phyloP scores from a whole-genome alignment of 148 eudicot species.

The Rhododendron kiyosumense region DNA sequence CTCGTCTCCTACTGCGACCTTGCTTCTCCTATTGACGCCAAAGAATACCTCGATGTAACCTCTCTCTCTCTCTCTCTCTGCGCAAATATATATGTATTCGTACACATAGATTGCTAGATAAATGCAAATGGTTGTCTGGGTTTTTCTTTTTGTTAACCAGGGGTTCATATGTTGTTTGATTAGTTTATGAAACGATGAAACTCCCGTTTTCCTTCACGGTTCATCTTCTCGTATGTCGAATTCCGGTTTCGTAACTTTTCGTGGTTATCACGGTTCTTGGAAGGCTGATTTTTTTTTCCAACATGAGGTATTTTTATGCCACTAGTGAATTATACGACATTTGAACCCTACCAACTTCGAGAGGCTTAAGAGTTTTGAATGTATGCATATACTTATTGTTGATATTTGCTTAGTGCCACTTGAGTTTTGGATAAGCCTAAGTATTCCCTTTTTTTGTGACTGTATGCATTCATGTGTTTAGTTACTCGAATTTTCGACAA shows the following conservation, averaged over 20 bases:
- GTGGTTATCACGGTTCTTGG: not conserved
- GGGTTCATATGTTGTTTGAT: not conserved
- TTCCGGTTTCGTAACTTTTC: not conserved
- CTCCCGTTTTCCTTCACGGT: not conserved
- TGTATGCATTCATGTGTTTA: not conserved
- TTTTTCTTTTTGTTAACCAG: not conserved
- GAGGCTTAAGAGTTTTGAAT: not conserved
- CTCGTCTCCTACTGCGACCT: slow-evolving; percentile 92
- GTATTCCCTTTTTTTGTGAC: not conserved
- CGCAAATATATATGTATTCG: not conserved
- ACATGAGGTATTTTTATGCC: not conserved
- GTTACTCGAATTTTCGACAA: not conserved
- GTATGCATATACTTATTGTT: not conserved
- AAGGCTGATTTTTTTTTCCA: not conserved
- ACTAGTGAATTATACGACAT: not conserved
- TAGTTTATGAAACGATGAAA: not conserved
- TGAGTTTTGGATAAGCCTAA: not conserved
- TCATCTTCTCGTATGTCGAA: not conserved
- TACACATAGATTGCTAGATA: not conserved
- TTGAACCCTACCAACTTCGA: not conserved
- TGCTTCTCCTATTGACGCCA: slow-evolving; percentile 90
- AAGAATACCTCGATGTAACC: slow-evolving; percentile 89
- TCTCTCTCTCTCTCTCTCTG: not conserved
- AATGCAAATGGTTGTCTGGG: not conserved
- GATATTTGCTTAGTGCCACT: not conserved